phyloP scores from a whole-genome alignment of 345 rosid species.

The Firmiana major region DNA sequence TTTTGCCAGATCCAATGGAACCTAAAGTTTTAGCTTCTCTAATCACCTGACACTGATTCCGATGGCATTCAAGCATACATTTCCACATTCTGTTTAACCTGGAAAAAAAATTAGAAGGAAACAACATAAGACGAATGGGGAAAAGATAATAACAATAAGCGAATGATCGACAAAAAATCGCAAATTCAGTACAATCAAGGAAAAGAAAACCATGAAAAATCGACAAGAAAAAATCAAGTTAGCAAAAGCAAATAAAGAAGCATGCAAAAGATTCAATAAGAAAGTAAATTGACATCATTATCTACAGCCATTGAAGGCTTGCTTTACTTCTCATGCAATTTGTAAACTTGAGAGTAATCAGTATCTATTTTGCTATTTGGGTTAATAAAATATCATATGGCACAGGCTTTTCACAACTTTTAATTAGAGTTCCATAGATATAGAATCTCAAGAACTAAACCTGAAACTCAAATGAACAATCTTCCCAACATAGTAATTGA shows the following conservation, averaged over 20 bases:
- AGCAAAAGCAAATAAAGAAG: neutral
- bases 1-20: conserved; percentile 54
- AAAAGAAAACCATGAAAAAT: neutral
- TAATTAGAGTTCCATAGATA: neutral
- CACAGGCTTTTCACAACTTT: neutral
- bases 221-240: neutral
- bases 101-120: conserved; percentile 20
- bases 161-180: neutral
- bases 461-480: neutral
- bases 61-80: conserved; percentile 87
- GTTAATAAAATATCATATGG: neutral
- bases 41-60: conserved; percentile 62
- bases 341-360: neutral
- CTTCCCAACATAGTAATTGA: neutral
- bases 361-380: neutral
- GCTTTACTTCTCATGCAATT: neutral
- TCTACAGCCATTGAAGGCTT: neutral
- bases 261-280: neutral
- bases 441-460: neutral
- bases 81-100: conserved; percentile 97
- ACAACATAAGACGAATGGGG: neutral
- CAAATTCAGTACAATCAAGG: conserved; percentile 10
- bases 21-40: conserved; percentile 67
- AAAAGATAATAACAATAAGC: neutral
- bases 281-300: neutral